Percentiles rank a stretch among this genome's conserved stretches.
Evolutionary conservation across 345 rosid genomes (phyloP).

Genomic region (Euphorbia peplus): DNA sequence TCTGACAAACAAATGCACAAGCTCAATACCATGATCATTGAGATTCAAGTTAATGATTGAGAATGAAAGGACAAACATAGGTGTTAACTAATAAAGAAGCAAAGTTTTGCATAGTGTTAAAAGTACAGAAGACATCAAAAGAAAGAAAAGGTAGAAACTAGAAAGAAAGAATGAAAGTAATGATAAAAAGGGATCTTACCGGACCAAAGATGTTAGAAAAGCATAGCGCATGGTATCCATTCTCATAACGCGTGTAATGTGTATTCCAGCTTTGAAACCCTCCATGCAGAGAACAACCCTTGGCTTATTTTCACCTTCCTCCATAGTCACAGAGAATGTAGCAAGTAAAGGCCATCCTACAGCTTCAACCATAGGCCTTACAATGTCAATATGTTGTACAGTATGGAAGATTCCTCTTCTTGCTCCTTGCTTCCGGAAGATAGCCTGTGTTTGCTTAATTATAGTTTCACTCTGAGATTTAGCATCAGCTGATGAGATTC

Average conservation of each 20-base stretch:
- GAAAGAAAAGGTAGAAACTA: not conserved
- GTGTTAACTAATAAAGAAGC: not conserved
- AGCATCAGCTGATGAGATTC: slow-evolving; percentile 61
- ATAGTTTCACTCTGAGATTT: slow-evolving; percentile 84
- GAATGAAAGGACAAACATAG: not conserved
- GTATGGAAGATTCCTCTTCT: slow-evolving; percentile 88
- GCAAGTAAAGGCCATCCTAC: slow-evolving; percentile 99
- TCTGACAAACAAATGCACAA: slow-evolving; percentile 42
- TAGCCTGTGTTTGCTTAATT: slow-evolving; percentile 88
- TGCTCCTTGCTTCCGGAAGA: slow-evolving; percentile 75
- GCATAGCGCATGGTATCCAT: slow-evolving; percentile 99
- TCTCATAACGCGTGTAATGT: slow-evolving; percentile 83
- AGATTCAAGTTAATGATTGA: not conserved
- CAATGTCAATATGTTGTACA: slow-evolving; percentile 65
- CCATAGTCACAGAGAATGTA: slow-evolving; percentile 96
- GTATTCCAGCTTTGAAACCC: slow-evolving; percentile 98
- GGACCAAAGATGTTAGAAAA: slow-evolving; percentile 89
- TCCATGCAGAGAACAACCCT: slow-evolving; percentile 92
- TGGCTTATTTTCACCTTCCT: slow-evolving; percentile 95
- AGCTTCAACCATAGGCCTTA: slow-evolving; percentile 98
- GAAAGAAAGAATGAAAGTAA: not conserved
- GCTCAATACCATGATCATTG: slow-evolving; percentile 2
- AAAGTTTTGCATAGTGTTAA: not conserved
- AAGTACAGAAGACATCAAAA: slow-evolving; percentile 1
- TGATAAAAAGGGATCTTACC: slow-evolving; percentile 41